Evolutionary conservation across 2,329 filamentous ascomycete species (phyloP), one percentile per base, ranked within the genome.

Genomic region (Fusarium sp.): DNA sequence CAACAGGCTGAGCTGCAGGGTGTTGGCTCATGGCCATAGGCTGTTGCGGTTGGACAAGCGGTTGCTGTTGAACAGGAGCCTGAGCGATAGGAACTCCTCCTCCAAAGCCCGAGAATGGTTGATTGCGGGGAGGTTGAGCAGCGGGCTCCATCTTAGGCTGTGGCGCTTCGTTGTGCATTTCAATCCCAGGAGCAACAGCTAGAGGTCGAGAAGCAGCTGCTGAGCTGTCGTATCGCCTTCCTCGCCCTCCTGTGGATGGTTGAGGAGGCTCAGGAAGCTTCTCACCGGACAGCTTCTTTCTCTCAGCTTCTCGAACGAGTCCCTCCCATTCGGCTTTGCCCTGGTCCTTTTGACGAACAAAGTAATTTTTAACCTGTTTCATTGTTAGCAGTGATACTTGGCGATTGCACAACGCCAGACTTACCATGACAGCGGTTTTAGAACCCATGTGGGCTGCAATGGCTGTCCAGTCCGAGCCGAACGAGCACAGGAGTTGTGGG

Each of bases 401-500:
- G 30, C 8, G 19, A 50, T 31, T 7, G 19, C 37, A 14, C n/a
- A 57, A 44, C 48, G 50, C 45, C 51, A 56, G 9, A 77, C 85
- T 78, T 84, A 92, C 93, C 93, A 96, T 96, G n/a, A 92, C 91
- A 58, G 91, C 87, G 19, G 93, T 95, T 80, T 95, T 95, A 7
- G 92, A 93, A 51, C 91, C 90, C 91, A 96, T 94, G 73, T 93
- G 89, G 53, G 84, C 84, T 42, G 93, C 91, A 79, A 95, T 95
- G 7, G 87, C 88, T 50, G 83, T 82, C 88, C 92, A 96, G 77
- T 96, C 92, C 18, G 90, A 93, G 61, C 93, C 93, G 80, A 93
- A 95, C 57, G 93, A 87, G 52, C 84, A 86, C 48, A 96, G 83
- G 61, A 93, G 84, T 58, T 85, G 86, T 37, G 90, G 89, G 78